Base-by-base conservation (phyloP, 2,329 filamentous ascomycete species). In the Alternaria longipes region DNA sequence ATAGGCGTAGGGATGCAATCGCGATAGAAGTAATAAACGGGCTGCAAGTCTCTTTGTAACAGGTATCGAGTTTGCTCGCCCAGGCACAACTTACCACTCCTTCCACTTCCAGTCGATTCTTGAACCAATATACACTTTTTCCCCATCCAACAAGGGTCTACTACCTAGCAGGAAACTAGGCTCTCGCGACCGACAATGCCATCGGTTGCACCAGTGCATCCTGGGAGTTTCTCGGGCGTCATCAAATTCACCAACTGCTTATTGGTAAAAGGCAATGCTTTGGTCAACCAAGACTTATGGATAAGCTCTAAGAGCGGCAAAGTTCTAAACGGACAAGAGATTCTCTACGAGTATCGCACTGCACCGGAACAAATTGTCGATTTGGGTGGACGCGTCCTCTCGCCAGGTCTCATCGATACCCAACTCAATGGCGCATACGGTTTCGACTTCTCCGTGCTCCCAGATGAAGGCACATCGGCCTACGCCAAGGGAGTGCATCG, bases 371-470 rank as follows among this genome's bases (percentile, higher is more conserved):
- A 89, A 68, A 89, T 90, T 55, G 84, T 97, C 69, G 89, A 97
- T 73, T 87, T 97, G 1, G 87, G 89, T 53, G 92, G 93, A 60
- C 92, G 92, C 70, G 94, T 97, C 67, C 78, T 97, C 20, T 88
- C 91, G 0, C 93, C 94, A 0, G 94, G 94, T 26, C 85, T 97
- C 74, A 95, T 97, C 70, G 94, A 97, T 68, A 90, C 91, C 54
- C 94, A 97, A 79, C 88, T 97, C 69, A 97, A 97, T 73, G 94
- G 94, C 49, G 93, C 91, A 9, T 94, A 93, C 72, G 93, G 93
- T 58, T 96, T 97, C 83, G 94, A 97, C 82, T 97, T 96, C 78
- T 95, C 92, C 3, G 88, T 89, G 1, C 84, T 93, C 9, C 87
- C 91, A n/a, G 78, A 89, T 16, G 87, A 90, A 71, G 74, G 70